These are phyloP conservation scores for Cantharellus cinnabarinus DNA, from an alignment of 768 basidiomycete species.

Conservation along the genomic window DNA sequence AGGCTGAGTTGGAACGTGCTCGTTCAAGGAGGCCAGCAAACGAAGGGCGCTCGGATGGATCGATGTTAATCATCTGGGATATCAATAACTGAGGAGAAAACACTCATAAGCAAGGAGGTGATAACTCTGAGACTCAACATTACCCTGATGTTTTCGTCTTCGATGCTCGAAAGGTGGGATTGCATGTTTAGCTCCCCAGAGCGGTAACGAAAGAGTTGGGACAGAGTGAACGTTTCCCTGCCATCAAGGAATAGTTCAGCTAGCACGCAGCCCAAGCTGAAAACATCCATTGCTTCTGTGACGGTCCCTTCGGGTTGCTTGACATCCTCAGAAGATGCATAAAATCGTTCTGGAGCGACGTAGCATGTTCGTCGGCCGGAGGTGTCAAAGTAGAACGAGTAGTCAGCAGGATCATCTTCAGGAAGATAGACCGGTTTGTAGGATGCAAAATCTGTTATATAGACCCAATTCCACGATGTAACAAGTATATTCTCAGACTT, in stretches of 20 bases:
- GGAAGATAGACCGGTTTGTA: slow-evolving; percentile 94
- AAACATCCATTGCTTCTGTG: slow-evolving; percentile 95
- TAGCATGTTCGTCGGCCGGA: slow-evolving; percentile 88
- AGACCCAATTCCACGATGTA: slow-evolving; percentile 90
- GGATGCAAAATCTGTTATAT: slow-evolving; percentile 79
- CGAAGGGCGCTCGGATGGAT: slow-evolving; percentile 54
- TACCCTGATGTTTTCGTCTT: slow-evolving; percentile 67
- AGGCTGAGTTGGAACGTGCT: slow-evolving; percentile 47
- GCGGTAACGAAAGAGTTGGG: slow-evolving; percentile 86
- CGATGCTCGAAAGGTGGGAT: slow-evolving; percentile 45
- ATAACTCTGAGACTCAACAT: neutral
- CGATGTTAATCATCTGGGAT: slow-evolving; percentile 72
- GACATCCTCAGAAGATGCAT: slow-evolving; percentile 49
- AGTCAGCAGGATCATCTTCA: slow-evolving; percentile 89
- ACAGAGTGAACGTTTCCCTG: slow-evolving; percentile 76
- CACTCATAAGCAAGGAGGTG: neutral
- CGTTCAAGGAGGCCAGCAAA: slow-evolving; percentile 62
- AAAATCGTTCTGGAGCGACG: slow-evolving; percentile 91
- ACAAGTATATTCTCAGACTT: slow-evolving; percentile 95
- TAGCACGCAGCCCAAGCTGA: slow-evolving; percentile 84
- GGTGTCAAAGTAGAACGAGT: slow-evolving; percentile 95
- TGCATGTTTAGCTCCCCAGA: slow-evolving; percentile 70
- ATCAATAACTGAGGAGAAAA: slow-evolving; percentile 45
- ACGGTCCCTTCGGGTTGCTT: slow-evolving; percentile 50
- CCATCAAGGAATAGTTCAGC: slow-evolving; percentile 94